phyloP scores from a whole-genome alignment of 2,329 filamentous ascomycete species.

The Aspergillus fischeri region DNA sequence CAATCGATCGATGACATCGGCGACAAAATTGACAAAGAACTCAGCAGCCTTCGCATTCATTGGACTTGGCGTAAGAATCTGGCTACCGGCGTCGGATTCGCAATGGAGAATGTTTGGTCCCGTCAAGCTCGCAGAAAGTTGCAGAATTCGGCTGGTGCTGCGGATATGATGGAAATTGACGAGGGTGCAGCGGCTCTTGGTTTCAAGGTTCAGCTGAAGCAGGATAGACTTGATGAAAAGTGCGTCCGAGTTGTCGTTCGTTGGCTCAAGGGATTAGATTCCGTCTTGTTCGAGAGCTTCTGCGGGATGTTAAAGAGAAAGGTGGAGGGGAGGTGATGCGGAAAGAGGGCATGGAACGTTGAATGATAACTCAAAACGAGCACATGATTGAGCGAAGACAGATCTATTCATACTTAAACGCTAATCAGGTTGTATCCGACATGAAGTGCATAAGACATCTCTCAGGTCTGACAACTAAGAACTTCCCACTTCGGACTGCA shows the following conservation, averaged over 20 bases:
- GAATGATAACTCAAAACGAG: neutral
- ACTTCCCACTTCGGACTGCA: conserved; percentile 34
- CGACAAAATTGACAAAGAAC: conserved; percentile 42
- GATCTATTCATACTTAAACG: neutral
- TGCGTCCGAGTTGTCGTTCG: conserved; percentile 53
- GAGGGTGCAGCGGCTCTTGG: conserved; percentile 49
- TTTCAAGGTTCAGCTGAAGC: conserved; percentile 53
- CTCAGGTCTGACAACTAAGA: neutral
- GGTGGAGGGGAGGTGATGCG: conserved; percentile 22
- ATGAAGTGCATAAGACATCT: neutral
- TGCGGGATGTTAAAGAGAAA: conserved; percentile 70
- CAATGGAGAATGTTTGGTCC: conserved; percentile 70
- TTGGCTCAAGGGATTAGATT: conserved; percentile 73
- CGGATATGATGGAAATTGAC: conserved; percentile 30
- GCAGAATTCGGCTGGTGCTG: conserved; percentile 22
- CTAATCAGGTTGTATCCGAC: neutral
- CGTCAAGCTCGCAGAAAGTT: conserved; percentile 64
- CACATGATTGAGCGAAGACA: neutral
- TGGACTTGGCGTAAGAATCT: conserved; percentile 61
- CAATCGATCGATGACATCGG: conserved; percentile 29
- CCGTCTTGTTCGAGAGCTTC: conserved; percentile 79
- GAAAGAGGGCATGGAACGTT: neutral
- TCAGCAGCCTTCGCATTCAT: conserved; percentile 55
- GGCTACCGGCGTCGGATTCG: conserved; percentile 58
- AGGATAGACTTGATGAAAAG: conserved; percentile 28